Conservation (phyloP, 2,329 filamentous ascomycete species). For the Rosellinia necatrix region DNA sequence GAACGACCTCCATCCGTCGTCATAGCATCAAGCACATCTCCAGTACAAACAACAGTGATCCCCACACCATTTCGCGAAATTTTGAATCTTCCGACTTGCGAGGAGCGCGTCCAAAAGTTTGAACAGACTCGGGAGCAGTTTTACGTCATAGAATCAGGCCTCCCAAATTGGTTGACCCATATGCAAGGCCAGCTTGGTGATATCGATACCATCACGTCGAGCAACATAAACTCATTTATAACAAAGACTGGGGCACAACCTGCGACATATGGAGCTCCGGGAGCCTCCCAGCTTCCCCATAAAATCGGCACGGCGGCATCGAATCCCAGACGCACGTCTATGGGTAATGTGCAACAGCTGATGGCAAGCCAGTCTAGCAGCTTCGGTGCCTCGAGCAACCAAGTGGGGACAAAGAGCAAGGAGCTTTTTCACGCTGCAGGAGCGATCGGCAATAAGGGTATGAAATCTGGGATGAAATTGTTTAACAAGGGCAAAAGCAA, state of each 20-base stretch:
- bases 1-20: background rate
- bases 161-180: conserved; percentile 62
- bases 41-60: background rate
- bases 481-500: conserved; percentile 90
- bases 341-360: conserved; percentile 40
- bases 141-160: conserved; percentile 72
- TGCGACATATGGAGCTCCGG: conserved; percentile 7
- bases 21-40: background rate
- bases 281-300: conserved; percentile 52
- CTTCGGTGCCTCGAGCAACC: conserved; percentile 60
- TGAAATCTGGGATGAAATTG: conserved; percentile 87
- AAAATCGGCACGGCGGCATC: conserved; percentile 40
- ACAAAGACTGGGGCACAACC: conserved; percentile 20
- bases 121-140: conserved; percentile 74
- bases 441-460: conserved; percentile 88
- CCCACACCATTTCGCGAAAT: conserved; percentile 74
- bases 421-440: conserved; percentile 85
- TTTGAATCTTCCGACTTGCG: conserved; percentile 65
- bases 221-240: background rate
- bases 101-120: conserved; percentile 75
- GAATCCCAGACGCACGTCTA: conserved; percentile 34
- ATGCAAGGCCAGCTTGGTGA: conserved; percentile 56
- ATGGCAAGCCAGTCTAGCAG: conserved; percentile 47
- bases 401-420: conserved; percentile 83
- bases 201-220: conserved; percentile 38